Percentiles rank a stretch among this genome's conserved stretches.
Conservation (phyloP, 2,329 filamentous ascomycete genomes). For the Helminthosporium solani region DNA sequence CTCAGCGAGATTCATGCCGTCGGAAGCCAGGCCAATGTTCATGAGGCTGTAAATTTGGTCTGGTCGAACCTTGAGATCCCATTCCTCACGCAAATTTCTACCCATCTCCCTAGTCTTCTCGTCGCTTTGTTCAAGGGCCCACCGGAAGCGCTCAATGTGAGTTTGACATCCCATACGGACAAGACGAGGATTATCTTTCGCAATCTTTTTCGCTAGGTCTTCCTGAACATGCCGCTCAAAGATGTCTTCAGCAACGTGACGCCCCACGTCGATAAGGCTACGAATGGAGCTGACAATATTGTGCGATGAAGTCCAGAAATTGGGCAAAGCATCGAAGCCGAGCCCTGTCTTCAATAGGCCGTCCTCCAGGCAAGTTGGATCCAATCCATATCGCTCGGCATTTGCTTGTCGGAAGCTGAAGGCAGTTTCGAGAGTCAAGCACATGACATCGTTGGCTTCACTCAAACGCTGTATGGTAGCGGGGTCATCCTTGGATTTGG, state of each 20-base stretch:
- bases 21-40: constrained; percentile 55
- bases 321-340: constrained; percentile 68
- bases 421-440: constrained; percentile 62
- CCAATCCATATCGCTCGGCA: constrained; percentile 70
- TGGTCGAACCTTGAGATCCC: constrained; percentile 42
- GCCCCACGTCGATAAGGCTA: constrained; percentile 44
- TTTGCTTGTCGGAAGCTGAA: constrained; percentile 73
- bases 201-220: constrained; percentile 48
- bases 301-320: constrained; percentile 80
- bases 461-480: constrained; percentile 48
- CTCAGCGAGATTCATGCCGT: constrained; percentile 63
- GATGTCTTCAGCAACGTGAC: constrained; percentile 42
- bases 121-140: constrained; percentile 56
- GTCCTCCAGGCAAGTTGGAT: constrained; percentile 60
- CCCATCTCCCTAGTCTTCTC: constrained; percentile 52
- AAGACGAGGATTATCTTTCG: constrained; percentile 48
- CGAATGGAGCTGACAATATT: constrained; percentile 45
- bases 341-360: constrained; percentile 46
- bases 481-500: constrained; percentile 57
- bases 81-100: constrained; percentile 48
- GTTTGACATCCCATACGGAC: constrained; percentile 60
- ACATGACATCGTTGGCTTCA: constrained; percentile 76
- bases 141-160: constrained; percentile 60
- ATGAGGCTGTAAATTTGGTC: constrained; percentile 46
- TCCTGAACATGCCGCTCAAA: constrained; percentile 41